A percentile compares a stretch with the other conserved stretches of the same genome.
phyloP scores from a whole-genome alignment of 257 asterid species.

The Scutellaria barbata region DNA sequence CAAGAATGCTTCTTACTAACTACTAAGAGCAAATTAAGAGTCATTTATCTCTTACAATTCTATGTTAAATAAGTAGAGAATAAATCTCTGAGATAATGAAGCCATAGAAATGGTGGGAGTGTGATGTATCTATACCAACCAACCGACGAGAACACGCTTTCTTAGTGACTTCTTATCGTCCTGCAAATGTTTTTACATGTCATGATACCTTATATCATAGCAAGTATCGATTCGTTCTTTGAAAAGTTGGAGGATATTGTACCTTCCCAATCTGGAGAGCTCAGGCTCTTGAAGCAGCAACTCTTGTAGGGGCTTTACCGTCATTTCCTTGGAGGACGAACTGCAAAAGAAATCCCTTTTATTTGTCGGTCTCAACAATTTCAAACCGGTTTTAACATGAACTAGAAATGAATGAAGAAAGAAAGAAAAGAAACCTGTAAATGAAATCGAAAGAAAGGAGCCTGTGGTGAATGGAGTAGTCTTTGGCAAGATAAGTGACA shows the following conservation, averaged over 20 bases:
- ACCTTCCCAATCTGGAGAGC: constrained; percentile 77
- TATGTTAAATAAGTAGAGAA: neutral
- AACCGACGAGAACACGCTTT: neutral
- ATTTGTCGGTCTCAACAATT: neutral
- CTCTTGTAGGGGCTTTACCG: constrained; percentile 46
- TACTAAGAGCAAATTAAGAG: neutral
- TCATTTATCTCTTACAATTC: neutral
- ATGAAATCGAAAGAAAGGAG: constrained; percentile 66
- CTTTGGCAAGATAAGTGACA: constrained; percentile 70
- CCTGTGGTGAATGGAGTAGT: constrained; percentile 68
- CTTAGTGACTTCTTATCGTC: constrained; percentile 26
- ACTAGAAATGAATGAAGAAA: neutral
- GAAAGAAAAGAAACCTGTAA: constrained; percentile 49
- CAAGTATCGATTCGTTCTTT: neutral
- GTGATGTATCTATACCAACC: constrained; percentile 3
- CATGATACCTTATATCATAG: neutral
- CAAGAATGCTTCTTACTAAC: too few relatives aligned
- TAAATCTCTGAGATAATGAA: neutral
- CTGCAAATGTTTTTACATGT: constrained; percentile 24
- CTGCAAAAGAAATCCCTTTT: constrained; percentile 34
- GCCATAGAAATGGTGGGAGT: neutral
- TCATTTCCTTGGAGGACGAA: constrained; percentile 40
- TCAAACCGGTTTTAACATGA: neutral
- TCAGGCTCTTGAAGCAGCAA: constrained; percentile 83
- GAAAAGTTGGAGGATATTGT: too few relatives aligned